Percentiles rank a stretch among this genome's conserved stretches.
Conservation (phyloP, 192 early-diverging fungal genomes). For the Dissophora globulifera region DNA sequence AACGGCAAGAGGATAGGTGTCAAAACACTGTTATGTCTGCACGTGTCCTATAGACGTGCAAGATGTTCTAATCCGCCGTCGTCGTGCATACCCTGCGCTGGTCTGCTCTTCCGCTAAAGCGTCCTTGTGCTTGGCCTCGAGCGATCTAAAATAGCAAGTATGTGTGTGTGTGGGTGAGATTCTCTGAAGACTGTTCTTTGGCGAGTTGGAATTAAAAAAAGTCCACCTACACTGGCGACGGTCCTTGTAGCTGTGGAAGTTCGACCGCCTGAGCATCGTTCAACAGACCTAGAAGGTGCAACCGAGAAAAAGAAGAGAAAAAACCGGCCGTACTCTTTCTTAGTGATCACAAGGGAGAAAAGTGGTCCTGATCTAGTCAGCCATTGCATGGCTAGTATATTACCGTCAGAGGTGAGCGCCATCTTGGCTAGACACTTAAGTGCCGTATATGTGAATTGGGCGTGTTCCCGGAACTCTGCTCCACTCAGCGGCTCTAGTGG, state of each 20-base stretch:
- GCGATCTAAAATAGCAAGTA: conserved; percentile 13
- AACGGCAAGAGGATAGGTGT: too few species aligned
- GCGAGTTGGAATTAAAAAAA: too few species aligned
- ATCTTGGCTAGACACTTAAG: conserved; percentile 34
- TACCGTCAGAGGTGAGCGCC: conserved; percentile 37
- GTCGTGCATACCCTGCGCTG: not conserved
- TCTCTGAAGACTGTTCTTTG: too few species aligned
- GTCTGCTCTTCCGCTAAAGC: conserved; percentile 15
- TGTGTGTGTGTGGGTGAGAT: too few species aligned
- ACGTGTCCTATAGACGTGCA: too few species aligned
- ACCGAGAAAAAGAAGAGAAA: not conserved
- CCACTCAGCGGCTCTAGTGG: conserved; percentile 33
- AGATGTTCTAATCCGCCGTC: too few species aligned
- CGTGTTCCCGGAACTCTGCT: conserved; percentile 36
- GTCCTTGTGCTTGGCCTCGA: conserved; percentile 36
- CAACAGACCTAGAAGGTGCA: conserved; percentile 12
- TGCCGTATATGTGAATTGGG: conserved; percentile 36
- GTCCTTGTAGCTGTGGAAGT: conserved; percentile 35
- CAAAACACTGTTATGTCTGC: too few species aligned
- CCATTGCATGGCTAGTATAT: too few species aligned
- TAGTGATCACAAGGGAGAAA: too few species aligned
- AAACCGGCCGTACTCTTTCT: not conserved
- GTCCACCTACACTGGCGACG: conserved; percentile 37
- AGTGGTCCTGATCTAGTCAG: not conserved
- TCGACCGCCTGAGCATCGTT: conserved; percentile 40